These are phyloP conservation scores for Fusarium burgessii DNA, from an alignment of 2,329 filamentous ascomycete species.

Conservation along the genomic window DNA sequence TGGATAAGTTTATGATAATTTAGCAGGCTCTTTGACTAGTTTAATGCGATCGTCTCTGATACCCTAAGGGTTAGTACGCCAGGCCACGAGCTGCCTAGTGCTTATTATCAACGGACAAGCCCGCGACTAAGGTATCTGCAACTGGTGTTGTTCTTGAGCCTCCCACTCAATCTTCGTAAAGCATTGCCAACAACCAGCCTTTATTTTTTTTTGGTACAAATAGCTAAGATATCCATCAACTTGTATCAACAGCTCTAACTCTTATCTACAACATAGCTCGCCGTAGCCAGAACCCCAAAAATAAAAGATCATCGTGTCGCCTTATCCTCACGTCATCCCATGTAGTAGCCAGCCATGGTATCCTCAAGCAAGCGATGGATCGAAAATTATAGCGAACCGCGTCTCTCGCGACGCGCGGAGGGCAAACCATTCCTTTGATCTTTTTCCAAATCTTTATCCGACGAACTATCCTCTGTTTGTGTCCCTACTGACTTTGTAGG, in stretches of 20 bases:
- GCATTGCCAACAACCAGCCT: not conserved
- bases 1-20: not conserved
- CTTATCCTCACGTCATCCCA: not conserved
- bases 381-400: slow-evolving; percentile 33
- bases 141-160: not conserved
- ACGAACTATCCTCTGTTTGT: not conserved
- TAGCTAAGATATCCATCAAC: slow-evolving; percentile 8
- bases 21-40: not conserved
- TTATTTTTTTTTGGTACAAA: not conserved
- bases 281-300: slow-evolving; percentile 10
- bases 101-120: slow-evolving; percentile 1
- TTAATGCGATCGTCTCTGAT: not conserved
- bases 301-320: not conserved
- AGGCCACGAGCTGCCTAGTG: slow-evolving; percentile 1
- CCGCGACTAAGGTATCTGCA: not conserved
- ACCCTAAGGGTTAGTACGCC: too few relatives aligned
- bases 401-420: slow-evolving; percentile 23
- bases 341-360: not conserved
- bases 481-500: not conserved
- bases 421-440: not conserved
- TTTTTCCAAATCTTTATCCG: not conserved
- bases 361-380: not conserved
- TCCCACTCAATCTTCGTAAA: not conserved
- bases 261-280: slow-evolving; percentile 30
- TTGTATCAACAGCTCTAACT: slow-evolving; percentile 9